Percentiles rank a stretch among this genome's conserved stretches.
Evolutionary conservation across 2,329 filamentous ascomycete species (phyloP).

Genomic region (Colletotrichum cereale): DNA sequence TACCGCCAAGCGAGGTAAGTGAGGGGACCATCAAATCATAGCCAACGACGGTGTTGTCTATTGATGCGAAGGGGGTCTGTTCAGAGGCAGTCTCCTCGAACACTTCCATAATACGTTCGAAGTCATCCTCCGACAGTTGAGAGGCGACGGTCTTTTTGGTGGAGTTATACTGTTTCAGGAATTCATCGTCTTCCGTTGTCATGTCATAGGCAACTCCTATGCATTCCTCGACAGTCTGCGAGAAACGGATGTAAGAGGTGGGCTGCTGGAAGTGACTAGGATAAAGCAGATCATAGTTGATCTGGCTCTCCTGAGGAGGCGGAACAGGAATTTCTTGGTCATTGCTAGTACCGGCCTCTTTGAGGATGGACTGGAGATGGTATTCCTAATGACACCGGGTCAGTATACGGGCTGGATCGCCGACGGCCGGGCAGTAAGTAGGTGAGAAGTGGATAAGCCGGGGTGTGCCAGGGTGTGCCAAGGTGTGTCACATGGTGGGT

Average conservation of each 20-base stretch:
- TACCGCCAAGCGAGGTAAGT: slow-evolving; percentile 64
- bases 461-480: slow-evolving; percentile 33
- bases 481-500: slow-evolving; percentile 56
- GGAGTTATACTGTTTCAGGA: slow-evolving; percentile 85
- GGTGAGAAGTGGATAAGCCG: slow-evolving; percentile 28
- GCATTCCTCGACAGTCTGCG: slow-evolving; percentile 96
- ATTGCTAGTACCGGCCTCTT: slow-evolving; percentile 66
- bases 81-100: slow-evolving; percentile 89
- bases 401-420: slow-evolving; percentile 44
- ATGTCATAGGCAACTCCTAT: slow-evolving; percentile 93
- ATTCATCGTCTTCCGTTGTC: slow-evolving; percentile 89
- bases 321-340: slow-evolving; percentile 75
- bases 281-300: slow-evolving; percentile 93
- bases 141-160: slow-evolving; percentile 71
- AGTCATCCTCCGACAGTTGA: slow-evolving; percentile 87
- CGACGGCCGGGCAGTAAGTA: neutral
- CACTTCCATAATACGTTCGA: slow-evolving; percentile 94
- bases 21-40: slow-evolving; percentile 82
- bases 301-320: slow-evolving; percentile 71
- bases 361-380: slow-evolving; percentile 87
- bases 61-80: slow-evolving; percentile 88
- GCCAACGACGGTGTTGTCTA: slow-evolving; percentile 87
- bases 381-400: slow-evolving; percentile 76
- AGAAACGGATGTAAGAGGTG: slow-evolving; percentile 95
- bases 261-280: slow-evolving; percentile 84